Base-by-base conservation (phyloP, 345 rosid genomes). In the Viola odorata region DNA sequence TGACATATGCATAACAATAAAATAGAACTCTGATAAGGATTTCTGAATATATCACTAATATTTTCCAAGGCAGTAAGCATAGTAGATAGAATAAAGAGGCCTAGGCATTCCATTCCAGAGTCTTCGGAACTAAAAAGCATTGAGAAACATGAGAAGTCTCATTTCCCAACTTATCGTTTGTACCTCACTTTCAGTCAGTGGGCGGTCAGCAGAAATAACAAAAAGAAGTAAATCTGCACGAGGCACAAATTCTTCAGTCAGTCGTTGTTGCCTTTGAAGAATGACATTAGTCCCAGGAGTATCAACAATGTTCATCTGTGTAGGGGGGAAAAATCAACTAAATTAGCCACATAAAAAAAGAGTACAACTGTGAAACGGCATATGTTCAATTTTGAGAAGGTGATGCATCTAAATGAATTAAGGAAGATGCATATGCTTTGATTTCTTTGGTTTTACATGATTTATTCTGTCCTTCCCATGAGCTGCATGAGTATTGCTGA, bases 141-240 rank as follows among this genome's bases (percentile, higher is more conserved):
- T 40, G 8, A 53, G 23, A 41, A 45, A 38, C 15, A 69, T 50
- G 51, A 5, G 9, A 63, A 48, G 58, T 40, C 58, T 57, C 45
- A 64, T 57, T 58, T 45, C 53, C 61, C 32, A 23, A 23, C 32
- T 23, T 62, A 37, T 12, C 80, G 39, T 63, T 6, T 50, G 53
- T 81, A 94, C 99, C 92, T 90, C 99, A 75, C 96, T 94, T 79
- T 90, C 99, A 37, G 97, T 88, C 69, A 94, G 79, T 45, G 96
- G 97, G 7, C 95, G 95, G 69, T 94, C 99, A 69, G 96, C 96
- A 62, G 99, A 94, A 68, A 94, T 82, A 64, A 94, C 97, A 61
- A 90, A 90, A 60, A 94, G 75, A 74, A 94, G 92, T 79, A 94
- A 81, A 82, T 88, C 96, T 16, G 97, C 91, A 66, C 85, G 91